Evolutionary conservation across 2,329 filamentous ascomycete species (phyloP), one percentile per base, ranked within the genome.

Genomic region (Microdochium trichocladiopsis): DNA sequence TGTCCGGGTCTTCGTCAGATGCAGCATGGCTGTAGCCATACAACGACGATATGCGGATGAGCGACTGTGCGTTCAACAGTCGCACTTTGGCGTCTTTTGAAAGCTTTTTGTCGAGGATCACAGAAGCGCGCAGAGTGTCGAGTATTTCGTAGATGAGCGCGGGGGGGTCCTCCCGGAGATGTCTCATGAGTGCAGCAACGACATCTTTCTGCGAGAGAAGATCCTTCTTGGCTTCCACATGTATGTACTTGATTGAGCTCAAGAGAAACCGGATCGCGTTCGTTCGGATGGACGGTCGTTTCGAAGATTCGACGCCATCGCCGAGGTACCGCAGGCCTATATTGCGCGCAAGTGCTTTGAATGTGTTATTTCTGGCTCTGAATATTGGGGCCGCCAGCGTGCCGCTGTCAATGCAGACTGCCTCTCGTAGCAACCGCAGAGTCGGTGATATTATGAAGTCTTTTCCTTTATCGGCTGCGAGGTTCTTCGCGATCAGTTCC

Each of bases 361-460:
- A 86, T 0, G 90, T 94, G 54, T 83, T 85, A 60, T 90, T 84
- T 59, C 90, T 82, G 28, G 85, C 84, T 50, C 87, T 79, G 66
- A 95, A 95, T 31, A 96, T 77, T 47, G 85, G 78, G 58, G 83
- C 85, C 25, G 92, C 90, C 52, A 91, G 78, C 43, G 83, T 81
- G 14, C 94, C 95, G 16, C 91, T 91, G 68, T 97, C 92, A 57
- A 96, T 87, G 51, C 78, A 84, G 16, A 90, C 82, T n/a, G 92
- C 79, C 69, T 99, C 93, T 50, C 86, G 88, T 54, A 99, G 78
- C 50, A 99, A 73, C 52, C 93, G 84, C 53, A 99, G 72, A 23
- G 88, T 92, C 1, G 94, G 93, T 2, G 90, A 94, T 55, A 96
- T 92, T 53, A 97, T 75, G 67, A 89, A 90, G 37, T 91, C 90